Conservation (phyloP, 441 rosid species). For the Capsella rubella region DNA sequence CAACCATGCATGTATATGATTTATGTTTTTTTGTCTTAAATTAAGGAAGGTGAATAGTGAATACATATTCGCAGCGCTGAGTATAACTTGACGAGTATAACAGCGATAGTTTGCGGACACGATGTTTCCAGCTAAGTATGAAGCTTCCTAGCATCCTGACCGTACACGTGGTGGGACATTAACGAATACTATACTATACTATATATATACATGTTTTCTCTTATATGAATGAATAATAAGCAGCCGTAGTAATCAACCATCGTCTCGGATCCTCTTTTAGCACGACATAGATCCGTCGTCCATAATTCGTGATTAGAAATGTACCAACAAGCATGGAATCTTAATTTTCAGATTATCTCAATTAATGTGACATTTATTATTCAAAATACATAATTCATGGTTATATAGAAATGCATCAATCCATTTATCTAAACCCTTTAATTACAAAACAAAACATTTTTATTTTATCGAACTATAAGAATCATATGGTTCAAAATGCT, state of each 20-base stretch:
- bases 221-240: slow-evolving; percentile 13
- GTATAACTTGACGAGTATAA: slow-evolving; percentile 41
- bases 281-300: slow-evolving; percentile 27
- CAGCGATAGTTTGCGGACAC: slow-evolving; percentile 45
- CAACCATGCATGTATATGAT: not conserved
- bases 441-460: too few relatives aligned
- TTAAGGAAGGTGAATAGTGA: too few relatives aligned
- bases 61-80: slow-evolving; percentile 32
- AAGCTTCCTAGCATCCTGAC: slow-evolving; percentile 36
- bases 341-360: slow-evolving; percentile 5
- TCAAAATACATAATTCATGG: too few relatives aligned
- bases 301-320: slow-evolving; percentile 17
- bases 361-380: not conserved
- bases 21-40: not conserved
- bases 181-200: not conserved
- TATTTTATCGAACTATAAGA: too few relatives aligned
- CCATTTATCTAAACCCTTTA: too few relatives aligned
- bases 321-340: slow-evolving; percentile 5
- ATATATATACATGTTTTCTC: slow-evolving; percentile 26
- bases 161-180: slow-evolving; percentile 68
- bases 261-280: slow-evolving; percentile 11
- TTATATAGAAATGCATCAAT: too few relatives aligned
- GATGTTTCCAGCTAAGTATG: slow-evolving; percentile 41
- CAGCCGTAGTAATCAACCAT: slow-evolving; percentile 31
- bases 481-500: not conserved